Conservation (phyloP, 148 eudicot species). For the Silene latifolia region DNA sequence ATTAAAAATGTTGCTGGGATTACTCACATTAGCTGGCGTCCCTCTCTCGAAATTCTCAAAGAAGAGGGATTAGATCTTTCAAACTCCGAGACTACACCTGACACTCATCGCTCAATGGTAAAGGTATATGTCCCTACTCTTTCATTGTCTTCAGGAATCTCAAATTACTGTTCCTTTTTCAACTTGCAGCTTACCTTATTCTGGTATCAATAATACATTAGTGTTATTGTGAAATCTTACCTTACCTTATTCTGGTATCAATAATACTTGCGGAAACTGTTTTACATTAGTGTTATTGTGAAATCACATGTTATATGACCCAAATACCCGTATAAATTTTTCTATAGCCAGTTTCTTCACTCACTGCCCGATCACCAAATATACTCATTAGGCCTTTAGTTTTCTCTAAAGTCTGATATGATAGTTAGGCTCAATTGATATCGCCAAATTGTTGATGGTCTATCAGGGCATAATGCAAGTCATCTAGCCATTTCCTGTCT, state of each 20-base stretch:
- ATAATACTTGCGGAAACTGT: too few species aligned
- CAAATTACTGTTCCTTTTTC: neutral
- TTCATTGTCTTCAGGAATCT: neutral
- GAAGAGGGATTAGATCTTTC: slow-evolving; percentile 78
- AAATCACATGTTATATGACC: too few species aligned
- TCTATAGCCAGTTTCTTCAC: neutral
- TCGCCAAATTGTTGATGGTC: neutral
- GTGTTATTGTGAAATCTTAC: neutral
- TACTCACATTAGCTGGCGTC: slow-evolving; percentile 70
- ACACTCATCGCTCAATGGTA: slow-evolving; percentile 36
- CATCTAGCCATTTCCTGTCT: neutral
- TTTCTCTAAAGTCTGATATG: too few species aligned
- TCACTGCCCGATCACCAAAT: neutral
- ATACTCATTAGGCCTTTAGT: neutral
- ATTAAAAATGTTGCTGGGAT: slow-evolving; percentile 45
- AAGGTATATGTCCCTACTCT: slow-evolving; percentile 42
- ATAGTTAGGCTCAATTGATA: too few species aligned
- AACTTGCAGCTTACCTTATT: too few species aligned
- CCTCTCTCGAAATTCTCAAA: slow-evolving; percentile 72
- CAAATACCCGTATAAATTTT: too few species aligned
- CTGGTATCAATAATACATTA: too few species aligned
- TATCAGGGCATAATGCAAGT: neutral
- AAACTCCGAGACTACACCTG: slow-evolving; percentile 28
- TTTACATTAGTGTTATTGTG: neutral
- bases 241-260: too few species aligned